Evolutionary conservation across 768 basidiomycete species (phyloP).

Genomic region (Tylopilus vinaceipallidus): DNA sequence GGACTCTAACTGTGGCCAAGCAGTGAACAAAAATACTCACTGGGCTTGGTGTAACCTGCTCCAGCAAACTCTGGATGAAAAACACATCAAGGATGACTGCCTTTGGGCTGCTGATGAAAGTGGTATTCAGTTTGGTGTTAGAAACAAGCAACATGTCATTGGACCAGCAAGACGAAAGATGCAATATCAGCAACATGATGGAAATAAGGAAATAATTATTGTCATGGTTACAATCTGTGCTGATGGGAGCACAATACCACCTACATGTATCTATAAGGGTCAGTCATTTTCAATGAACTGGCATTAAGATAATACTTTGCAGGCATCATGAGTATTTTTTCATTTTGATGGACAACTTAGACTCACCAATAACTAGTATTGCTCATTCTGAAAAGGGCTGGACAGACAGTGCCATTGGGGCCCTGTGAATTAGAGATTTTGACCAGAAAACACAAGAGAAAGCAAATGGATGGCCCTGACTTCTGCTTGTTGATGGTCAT

Average conservation of each 20-base stretch:
- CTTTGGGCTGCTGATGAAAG: conserved; percentile 19
- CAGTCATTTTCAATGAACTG: neutral
- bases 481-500: no score
- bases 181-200: conserved; percentile 19
- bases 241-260: conserved; percentile 28
- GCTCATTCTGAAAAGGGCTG: no score
- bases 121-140: conserved; percentile 11
- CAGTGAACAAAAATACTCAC: conserved; percentile 38
- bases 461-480: no score
- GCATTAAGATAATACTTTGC: neutral
- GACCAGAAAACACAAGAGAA: no score
- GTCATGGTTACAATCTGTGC: conserved; percentile 40
- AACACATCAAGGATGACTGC: conserved; percentile 5
- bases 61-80: conserved; percentile 17
- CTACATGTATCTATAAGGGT: neutral
- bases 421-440: no score
- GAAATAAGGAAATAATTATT: conserved; percentile 25
- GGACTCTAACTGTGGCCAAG: conserved; percentile 33
- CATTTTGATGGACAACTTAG: no score
- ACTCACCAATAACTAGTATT: no score
- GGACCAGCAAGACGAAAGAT: neutral
- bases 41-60: conserved; percentile 34
- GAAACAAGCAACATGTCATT: conserved; percentile 7
- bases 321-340: neutral
- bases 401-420: no score